These are phyloP conservation scores for Yamadazyma atmosphaerica DNA, from an alignment of 1,139 yeast species.

Conservation along the genomic window DNA sequence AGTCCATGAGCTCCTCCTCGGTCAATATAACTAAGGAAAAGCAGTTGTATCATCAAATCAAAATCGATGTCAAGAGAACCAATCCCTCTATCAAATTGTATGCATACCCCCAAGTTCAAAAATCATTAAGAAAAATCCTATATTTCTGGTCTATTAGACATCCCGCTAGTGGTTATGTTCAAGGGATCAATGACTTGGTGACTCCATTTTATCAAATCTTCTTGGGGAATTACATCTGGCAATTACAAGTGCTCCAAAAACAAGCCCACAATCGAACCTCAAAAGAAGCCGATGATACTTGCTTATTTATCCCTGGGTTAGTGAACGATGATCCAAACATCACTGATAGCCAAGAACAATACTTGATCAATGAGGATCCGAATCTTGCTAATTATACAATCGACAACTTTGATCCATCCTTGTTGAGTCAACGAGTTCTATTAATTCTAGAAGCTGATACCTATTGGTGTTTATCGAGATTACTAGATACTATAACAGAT, in stretches of 20 bases:
- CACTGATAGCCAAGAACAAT: slow-evolving; percentile 20
- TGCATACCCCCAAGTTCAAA: slow-evolving; percentile 67
- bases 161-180: slow-evolving; percentile 99
- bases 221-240: slow-evolving; percentile 65
- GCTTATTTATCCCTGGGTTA: slow-evolving; percentile 38
- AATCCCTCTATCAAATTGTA: slow-evolving; percentile 82
- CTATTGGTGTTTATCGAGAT: slow-evolving; percentile 91
- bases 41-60: slow-evolving; percentile 92
- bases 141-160: slow-evolving; percentile 97
- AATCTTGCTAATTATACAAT: slow-evolving; percentile 23
- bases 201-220: slow-evolving; percentile 95
- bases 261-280: slow-evolving; percentile 14
- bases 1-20: slow-evolving; percentile 15
- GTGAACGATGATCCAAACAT: slow-evolving; percentile 21
- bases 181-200: slow-evolving; percentile 92
- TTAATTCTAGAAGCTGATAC: slow-evolving; percentile 82
- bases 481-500: slow-evolving; percentile 92
- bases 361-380: slow-evolving; percentile 27
- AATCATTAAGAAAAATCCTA: slow-evolving; percentile 74
- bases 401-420: slow-evolving; percentile 60
- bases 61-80: slow-evolving; percentile 93
- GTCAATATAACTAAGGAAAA: slow-evolving; percentile 50
- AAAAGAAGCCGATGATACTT: slow-evolving; percentile 24
- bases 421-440: slow-evolving; percentile 50
- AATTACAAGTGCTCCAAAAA: slow-evolving; percentile 30